Conservation (phyloP, 352 stramenopile genomes). For the Saprolegnia diclina region DNA sequence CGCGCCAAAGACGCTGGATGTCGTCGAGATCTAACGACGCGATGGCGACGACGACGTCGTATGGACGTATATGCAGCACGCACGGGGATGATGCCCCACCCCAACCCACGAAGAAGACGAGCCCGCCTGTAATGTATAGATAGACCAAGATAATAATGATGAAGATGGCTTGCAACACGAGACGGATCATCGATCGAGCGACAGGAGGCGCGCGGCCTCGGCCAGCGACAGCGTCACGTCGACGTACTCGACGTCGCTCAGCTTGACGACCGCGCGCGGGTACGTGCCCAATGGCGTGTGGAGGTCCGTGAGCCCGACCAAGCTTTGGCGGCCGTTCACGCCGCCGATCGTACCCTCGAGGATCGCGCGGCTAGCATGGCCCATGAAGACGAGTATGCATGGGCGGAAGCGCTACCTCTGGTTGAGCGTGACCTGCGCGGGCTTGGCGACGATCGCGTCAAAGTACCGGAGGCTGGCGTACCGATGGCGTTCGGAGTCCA, state of each 20-base stretch:
- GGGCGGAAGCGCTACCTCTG: neutral
- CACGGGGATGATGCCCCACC: no score
- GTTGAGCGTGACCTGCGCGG: neutral
- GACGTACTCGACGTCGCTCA: constrained; percentile 47
- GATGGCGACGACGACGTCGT: no score
- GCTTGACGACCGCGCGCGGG: constrained; percentile 48
- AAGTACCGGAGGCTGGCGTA: constrained; percentile 17
- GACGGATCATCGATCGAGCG: no score
- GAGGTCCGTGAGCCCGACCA: constrained; percentile 54
- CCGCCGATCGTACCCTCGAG: constrained; percentile 5
- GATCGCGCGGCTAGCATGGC: constrained; percentile 1
- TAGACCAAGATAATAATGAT: neutral
- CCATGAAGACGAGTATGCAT: neutral
- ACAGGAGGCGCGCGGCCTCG: neutral
- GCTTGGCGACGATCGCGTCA: constrained; percentile 1
- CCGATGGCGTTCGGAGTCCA: neutral
- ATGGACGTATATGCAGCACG: neutral
- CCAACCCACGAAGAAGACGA: neutral
- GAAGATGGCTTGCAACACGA: neutral
- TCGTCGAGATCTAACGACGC: constrained; percentile 4
- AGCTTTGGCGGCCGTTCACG: constrained; percentile 57
- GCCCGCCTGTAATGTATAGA: neutral
- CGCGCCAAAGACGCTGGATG: neutral
- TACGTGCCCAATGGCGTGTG: constrained; percentile 62
- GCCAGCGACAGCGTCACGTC: constrained; percentile 27